Conservation (phyloP, 2,329 filamentous ascomycete species). For the Esteya vermicola region DNA sequence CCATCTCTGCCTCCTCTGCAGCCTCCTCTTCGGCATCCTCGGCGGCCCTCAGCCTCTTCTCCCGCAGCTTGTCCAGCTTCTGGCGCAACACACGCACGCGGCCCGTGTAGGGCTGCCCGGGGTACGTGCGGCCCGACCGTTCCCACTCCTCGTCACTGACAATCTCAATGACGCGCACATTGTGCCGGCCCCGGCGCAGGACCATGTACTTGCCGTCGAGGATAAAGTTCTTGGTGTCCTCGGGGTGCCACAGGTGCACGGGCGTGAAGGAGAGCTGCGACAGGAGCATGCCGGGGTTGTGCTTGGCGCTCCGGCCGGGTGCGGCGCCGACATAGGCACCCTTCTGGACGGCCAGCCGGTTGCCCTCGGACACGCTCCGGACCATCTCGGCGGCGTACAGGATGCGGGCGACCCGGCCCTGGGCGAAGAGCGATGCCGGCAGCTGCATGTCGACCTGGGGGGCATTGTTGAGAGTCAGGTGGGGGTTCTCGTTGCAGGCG, state of each 20-base stretch:
- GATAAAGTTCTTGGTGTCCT: conserved; percentile 44
- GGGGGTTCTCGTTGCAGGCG: neutral
- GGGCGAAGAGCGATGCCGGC: conserved; percentile 38
- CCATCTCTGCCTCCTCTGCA: no score
- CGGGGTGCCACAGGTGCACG: conserved; percentile 42
- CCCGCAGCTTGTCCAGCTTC: conserved; percentile 19
- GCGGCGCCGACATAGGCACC: conserved; percentile 48
- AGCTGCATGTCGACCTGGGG: conserved; percentile 42
- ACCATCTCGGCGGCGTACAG: conserved; percentile 46
- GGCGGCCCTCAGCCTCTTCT: neutral
- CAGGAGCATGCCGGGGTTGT: conserved; percentile 26
- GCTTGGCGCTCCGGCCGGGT: conserved; percentile 17
- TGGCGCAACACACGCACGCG: conserved; percentile 28
- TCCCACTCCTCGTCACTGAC: conserved; percentile 41
- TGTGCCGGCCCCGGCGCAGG: conserved; percentile 49
- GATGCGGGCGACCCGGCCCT: conserved; percentile 42
- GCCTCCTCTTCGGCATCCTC: neutral
- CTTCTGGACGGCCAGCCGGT: conserved; percentile 38
- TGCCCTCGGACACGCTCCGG: conserved; percentile 39
- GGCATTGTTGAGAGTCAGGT: conserved; percentile 26
- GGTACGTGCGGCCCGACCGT: conserved; percentile 32
- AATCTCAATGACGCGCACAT: conserved; percentile 46
- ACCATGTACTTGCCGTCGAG: conserved; percentile 45
- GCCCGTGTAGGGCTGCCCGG: conserved; percentile 37
- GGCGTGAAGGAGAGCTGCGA: conserved; percentile 45